phyloP scores from a whole-genome alignment of 169 alveolate genomes.

The Cytauxzoon felis region DNA sequence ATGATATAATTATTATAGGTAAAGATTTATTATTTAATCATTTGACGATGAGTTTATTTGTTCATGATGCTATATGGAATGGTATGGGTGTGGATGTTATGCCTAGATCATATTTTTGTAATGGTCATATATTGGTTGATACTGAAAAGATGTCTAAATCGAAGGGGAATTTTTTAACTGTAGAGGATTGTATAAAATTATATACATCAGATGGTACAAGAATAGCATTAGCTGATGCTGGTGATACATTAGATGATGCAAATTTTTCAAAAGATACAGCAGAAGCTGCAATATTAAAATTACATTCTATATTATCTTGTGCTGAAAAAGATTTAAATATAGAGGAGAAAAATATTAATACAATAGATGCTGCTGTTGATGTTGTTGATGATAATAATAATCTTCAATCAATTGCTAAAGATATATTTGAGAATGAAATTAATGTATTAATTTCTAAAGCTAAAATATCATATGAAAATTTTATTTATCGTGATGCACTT shows the following conservation, averaged over 20 bases:
- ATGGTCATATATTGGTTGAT: conserved; percentile 95
- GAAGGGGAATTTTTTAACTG: conserved; percentile 94
- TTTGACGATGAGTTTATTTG: conserved; percentile 95
- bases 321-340: conserved; percentile 65
- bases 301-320: conserved; percentile 65
- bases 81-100: too few species aligned
- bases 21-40: conserved; percentile 98
- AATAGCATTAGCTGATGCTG: conserved; percentile 98
- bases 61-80: conserved; percentile 99
- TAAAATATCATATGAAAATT: conserved; percentile 71
- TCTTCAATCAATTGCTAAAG: conserved; percentile 55
- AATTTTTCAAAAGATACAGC: conserved; percentile 86
- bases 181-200: conserved; percentile 84
- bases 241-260: conserved; percentile 96
- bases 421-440: conserved; percentile 79
- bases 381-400: neutral
- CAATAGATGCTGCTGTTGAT: neutral
- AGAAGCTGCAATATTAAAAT: conserved; percentile 79
- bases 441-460: conserved; percentile 72
- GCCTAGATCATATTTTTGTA: conserved; percentile 93
- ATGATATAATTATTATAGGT: too few species aligned
- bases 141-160: conserved; percentile 96
- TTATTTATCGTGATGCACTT: conserved; percentile 83
- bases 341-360: neutral
- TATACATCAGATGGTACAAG: conserved; percentile 97